Base-by-base conservation (phyloP, 1,284 basidiomycete species). In the Sanghuangporus baumii region DNA sequence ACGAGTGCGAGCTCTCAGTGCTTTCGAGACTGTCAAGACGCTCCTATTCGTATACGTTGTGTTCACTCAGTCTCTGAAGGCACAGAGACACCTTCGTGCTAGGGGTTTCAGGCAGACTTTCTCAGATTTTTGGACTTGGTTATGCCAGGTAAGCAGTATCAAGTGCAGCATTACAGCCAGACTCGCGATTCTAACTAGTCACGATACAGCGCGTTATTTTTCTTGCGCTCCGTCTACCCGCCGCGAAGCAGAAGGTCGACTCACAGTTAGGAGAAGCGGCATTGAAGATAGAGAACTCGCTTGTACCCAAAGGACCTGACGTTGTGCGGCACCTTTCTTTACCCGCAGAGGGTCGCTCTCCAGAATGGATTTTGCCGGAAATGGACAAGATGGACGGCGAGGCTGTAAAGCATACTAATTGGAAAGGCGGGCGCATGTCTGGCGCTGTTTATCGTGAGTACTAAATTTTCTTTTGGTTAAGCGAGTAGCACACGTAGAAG, bases 401-500 rank as follows among this genome's bases (percentile, higher is more conserved):
- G 66, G 69, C 81, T 60, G 75, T 75, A 40, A 69, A 72, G 43
- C 70, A 79, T 56, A 72, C 78, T 1, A 79, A 84, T 65, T 98
- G 86, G 88, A 84, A 79, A 61, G 74, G 82, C 7, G 94, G 95
- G 8, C 88, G 91, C 71, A 78, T 96, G 6, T 92, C 89, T 48
- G 94, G 94, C 6, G 91, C 93, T 9, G 91, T 96, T 3, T 96
- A 96, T 72, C 93, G 92, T 89, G 76, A 74, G 84, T 79, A 60
- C 38, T 51, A n/a, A 47, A 41, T 31, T 57, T 46, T 18, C 26
- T 31, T 31, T 31, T 31, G 26, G 26, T 4, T 31, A 31, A 31
- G 26, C 26, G 26, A 31, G 3, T 5, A 31, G 26, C 5, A 5
- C 5, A 31, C 26, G 3, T 31, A 31, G 26, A 5, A 5, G 26